These are phyloP conservation scores for Metschnikowia lunata DNA, from an alignment of 805 yeast genomes.

Conservation along the genomic window DNA sequence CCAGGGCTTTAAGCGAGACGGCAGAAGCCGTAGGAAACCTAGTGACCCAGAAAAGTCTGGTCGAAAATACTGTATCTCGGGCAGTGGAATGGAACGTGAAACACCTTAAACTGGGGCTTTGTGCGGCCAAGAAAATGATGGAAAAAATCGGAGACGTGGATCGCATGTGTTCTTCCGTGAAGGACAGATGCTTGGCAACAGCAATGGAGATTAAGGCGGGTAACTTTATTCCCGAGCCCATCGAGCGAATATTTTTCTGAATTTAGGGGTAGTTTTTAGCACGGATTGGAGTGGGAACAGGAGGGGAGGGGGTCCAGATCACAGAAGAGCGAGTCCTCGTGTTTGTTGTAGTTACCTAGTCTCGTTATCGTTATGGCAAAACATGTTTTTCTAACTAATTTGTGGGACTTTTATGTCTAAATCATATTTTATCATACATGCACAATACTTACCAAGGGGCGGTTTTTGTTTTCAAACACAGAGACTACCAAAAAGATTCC, in stretches of 20 bases:
- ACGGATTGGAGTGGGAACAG: too few species aligned
- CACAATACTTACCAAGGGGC: too few species aligned
- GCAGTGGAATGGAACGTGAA: conserved; percentile 5
- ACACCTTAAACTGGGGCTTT: conserved; percentile 1
- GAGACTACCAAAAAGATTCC: too few species aligned
- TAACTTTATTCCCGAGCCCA: conserved; percentile 4
- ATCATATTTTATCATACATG: too few species aligned
- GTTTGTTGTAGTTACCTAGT: too few species aligned
- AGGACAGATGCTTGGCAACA: background rate
- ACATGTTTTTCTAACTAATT: too few species aligned
- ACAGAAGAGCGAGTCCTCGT: too few species aligned
- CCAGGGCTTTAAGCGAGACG: conserved; percentile 1
- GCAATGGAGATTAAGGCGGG: conserved; percentile 6
- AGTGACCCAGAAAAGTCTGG: background rate
- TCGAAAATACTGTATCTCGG: background rate
- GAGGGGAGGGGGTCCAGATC: too few species aligned
- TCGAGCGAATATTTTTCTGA: conserved; percentile 2
- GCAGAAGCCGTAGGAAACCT: conserved; percentile 1
- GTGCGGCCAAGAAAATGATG: background rate
- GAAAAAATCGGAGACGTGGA: conserved; percentile 1
- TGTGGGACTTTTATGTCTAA: too few species aligned
- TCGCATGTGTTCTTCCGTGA: background rate
- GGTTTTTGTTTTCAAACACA: too few species aligned
- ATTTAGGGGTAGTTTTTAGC: background rate
- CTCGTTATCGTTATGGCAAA: too few species aligned